Percentiles rank a stretch among this genome's conserved stretches.
phyloP scores from a whole-genome alignment of 306 rosid species.

The Prosopis cineraria region DNA sequence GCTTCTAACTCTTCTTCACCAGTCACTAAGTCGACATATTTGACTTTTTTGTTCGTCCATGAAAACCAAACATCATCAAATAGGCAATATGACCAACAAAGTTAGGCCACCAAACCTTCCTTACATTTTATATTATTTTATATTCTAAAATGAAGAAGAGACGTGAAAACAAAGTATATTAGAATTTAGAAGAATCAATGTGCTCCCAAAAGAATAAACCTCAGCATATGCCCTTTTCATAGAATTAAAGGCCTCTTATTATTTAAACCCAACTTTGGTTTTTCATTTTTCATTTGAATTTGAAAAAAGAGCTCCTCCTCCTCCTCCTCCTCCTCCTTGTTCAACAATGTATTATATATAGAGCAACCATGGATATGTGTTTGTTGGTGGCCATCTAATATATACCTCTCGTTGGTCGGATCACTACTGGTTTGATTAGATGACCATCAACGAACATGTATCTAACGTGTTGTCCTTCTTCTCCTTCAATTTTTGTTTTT shows the following conservation, averaged over 20 bases:
- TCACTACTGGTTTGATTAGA: constrained; percentile 10
- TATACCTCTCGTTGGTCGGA: neutral
- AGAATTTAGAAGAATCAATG: neutral
- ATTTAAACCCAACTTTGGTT: neutral
- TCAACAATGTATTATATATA: neutral
- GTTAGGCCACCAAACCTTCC: neutral
- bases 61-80: neutral
- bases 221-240: neutral
- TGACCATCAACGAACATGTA: constrained; percentile 56
- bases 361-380: constrained; percentile 23
- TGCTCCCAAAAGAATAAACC: neutral
- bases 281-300: neutral
- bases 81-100: neutral
- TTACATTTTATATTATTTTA: neutral
- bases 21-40: no score
- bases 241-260: neutral
- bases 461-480: neutral
- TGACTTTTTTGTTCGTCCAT: neutral
- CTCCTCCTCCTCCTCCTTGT: no score
- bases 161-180: neutral
- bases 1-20: no score
- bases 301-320: no score
- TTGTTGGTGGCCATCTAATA: constrained; percentile 45
- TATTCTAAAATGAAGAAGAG: neutral
- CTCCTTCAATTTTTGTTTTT: no score